Evolutionary conservation across 2,329 filamentous ascomycete genomes (phyloP), one percentile per base, ranked within the genome.

Genomic region (Fusarium siculi): DNA sequence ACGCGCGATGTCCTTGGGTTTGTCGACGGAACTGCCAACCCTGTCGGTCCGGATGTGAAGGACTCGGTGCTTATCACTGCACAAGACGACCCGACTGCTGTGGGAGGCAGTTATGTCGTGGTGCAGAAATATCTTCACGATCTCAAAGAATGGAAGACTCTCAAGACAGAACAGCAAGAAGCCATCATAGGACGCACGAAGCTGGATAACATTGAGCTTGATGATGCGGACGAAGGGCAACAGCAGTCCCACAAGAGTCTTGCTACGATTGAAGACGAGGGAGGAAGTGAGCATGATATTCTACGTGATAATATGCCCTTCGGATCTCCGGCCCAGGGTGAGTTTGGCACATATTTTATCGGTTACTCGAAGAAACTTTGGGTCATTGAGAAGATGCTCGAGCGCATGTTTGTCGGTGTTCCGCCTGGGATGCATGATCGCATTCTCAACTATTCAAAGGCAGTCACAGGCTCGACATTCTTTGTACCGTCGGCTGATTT

Each of bases 301-400:
- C 79, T 90, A 6, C 82, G 88, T 0, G 88, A 90, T 64, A 90
- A 90, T 68, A 90, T 90, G 88, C 88, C 88, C 0, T 90, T 90
- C 77, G 88, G 88, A 0, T 86, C 85, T 0, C 87, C 88, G 0
- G 85, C 83, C 0, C 76, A 81, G 0, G 84, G 82, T 0, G 83
- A 89, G 74, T 89, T 86, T 66, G 88, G 88, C 4, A 90, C 88
- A 0, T 90, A 90, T 77, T 90, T 89, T 60, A 88, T 89, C 56
- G 87, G 86, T 1, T 89, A 89, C 74, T 85, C 87, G 4, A 80
- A 81, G 30, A 80, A 82, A 16, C 74, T 90, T 15, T 90, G 87
- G 87, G 88, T 90, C 0, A 84, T 87, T 57, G 88, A 90, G 79
- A 84, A 83, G 77, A 90, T 90, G 88, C 73, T 90, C 73, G 80